Evolutionary conservation across 495 filamentous ascomycete species (phyloP), one percentile per base, ranked within the genome.

Genomic region (Lindgomyces ingoldianus): DNA sequence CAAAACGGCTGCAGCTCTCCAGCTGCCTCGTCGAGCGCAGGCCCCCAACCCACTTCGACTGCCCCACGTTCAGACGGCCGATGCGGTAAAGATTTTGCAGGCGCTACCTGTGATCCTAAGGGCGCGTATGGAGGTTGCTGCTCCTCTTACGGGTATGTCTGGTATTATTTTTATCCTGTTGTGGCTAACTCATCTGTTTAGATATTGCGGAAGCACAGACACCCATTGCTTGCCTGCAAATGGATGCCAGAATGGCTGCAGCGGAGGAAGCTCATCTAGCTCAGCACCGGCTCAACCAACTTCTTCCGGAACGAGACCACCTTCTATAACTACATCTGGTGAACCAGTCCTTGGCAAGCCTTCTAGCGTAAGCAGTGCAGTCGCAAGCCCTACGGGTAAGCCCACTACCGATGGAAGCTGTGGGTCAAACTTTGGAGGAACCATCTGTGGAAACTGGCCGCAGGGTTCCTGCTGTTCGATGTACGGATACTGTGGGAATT

Each of bases 391-490:
- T 21, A 61, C 52, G 3, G 59, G 54, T 11, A 64, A 67, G 50
- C 48, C 36, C 27, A 74, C 72, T 2, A 69, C 73, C 39, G 66
- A 84, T 68, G 81, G 81, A n/a, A 77, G 74, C 52, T 84, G 81
- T 56, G 81, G 81, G 55, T 70, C 72, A 19, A 69, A 61, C 18
- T 80, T 81, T 64, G 76, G 74, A 22, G 74, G 74, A 18, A 78
- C 76, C 12, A 64, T 80, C 10, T 83, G 81, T 62, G 80, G 81
- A 10, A 67, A 80, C 54, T 83, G 80, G 81, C 63, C 69, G 12
- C 74, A 77, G 42, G 81, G 81, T 26, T 64, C 72, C 61, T 83
- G 81, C 66, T 83, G 81, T 65, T 81, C 78, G 22, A 74, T 79
- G 74, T 84, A 81, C 67, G 81, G 81, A 27, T 77, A 70, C 62